Conservation (phyloP, 129 eudicot species). For the Saussurea involucrata region DNA sequence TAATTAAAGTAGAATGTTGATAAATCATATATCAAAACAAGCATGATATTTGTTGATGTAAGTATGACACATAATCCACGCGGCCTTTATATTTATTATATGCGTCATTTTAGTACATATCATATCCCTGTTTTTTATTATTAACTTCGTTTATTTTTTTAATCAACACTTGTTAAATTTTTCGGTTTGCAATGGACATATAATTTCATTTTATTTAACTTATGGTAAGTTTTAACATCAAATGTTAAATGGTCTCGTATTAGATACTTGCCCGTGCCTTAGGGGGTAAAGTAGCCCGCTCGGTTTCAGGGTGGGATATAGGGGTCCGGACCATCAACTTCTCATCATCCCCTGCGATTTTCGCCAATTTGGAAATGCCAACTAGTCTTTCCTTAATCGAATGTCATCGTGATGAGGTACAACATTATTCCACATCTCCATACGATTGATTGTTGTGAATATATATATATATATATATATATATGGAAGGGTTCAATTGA, state of each 20-base stretch:
- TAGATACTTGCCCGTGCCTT: slow-evolving; percentile 63
- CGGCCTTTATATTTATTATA: too few species aligned
- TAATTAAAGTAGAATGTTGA: too few species aligned
- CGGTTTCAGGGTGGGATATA: slow-evolving; percentile 62
- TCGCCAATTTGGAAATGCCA: slow-evolving; percentile 38
- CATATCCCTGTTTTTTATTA: background rate
- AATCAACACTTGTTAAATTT: background rate
- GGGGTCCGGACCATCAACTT: slow-evolving; percentile 54
- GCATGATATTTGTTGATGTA: too few species aligned
- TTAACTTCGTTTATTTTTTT: too few species aligned
- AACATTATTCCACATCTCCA: background rate
- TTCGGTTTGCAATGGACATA: background rate
- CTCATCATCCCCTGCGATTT: slow-evolving; percentile 33
- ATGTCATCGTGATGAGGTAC: slow-evolving; percentile 78
- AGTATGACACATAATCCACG: background rate
- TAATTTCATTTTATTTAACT: background rate
- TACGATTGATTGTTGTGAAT: background rate
- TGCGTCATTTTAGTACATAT: background rate
- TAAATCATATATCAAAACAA: too few species aligned
- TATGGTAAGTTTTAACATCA: background rate
- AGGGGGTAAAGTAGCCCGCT: slow-evolving; percentile 62
- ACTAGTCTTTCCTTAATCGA: slow-evolving; percentile 43
- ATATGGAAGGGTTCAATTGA: too few species aligned
- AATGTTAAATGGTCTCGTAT: background rate
- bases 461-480: background rate